phyloP scores from a whole-genome alignment of 331 rosid species.

The Cydonia oblonga region DNA sequence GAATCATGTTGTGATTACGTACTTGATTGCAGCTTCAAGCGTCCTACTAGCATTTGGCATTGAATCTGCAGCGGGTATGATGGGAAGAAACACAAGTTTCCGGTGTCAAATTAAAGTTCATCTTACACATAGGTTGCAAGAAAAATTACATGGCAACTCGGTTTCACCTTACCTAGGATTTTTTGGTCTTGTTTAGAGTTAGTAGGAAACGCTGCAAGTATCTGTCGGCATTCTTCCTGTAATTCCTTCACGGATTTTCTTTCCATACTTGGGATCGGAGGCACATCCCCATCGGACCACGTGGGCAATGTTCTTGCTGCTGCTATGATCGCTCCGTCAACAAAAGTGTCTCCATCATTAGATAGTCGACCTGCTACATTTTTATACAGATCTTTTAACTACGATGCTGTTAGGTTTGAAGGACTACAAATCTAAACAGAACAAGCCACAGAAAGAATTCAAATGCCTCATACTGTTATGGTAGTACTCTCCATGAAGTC shows the following conservation, averaged over 20 bases:
- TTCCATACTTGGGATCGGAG: constrained; percentile 76
- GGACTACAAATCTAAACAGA: neutral
- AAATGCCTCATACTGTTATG: constrained; percentile 51
- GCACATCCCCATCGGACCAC: constrained; percentile 86
- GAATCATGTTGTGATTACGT: constrained; percentile 5
- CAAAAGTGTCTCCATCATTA: constrained; percentile 47
- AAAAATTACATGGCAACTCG: neutral
- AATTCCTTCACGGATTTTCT: constrained; percentile 59
- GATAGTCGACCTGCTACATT: constrained; percentile 49
- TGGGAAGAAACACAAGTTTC: constrained; percentile 3
- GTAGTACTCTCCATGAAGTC: constrained; percentile 82
- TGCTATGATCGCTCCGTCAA: constrained; percentile 85
- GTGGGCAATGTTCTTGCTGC: constrained; percentile 77
- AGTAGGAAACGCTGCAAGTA: constrained; percentile 55
- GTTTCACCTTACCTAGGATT: constrained; percentile 39
- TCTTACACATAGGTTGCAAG: neutral
- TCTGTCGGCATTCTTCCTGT: constrained; percentile 60
- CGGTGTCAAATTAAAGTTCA: neutral
- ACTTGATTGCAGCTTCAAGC: constrained; percentile 69
- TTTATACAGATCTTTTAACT: constrained; percentile 3
- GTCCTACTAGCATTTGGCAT: constrained; percentile 39
- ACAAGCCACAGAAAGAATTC: neutral
- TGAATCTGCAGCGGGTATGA: constrained; percentile 42
- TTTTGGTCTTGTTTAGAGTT: constrained; percentile 60
- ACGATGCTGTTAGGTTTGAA: neutral